Percentiles rank a stretch among this genome's conserved stretches.
Conservation (phyloP, 495 filamentous ascomycete species). For the Hypoxylon intermedium region DNA sequence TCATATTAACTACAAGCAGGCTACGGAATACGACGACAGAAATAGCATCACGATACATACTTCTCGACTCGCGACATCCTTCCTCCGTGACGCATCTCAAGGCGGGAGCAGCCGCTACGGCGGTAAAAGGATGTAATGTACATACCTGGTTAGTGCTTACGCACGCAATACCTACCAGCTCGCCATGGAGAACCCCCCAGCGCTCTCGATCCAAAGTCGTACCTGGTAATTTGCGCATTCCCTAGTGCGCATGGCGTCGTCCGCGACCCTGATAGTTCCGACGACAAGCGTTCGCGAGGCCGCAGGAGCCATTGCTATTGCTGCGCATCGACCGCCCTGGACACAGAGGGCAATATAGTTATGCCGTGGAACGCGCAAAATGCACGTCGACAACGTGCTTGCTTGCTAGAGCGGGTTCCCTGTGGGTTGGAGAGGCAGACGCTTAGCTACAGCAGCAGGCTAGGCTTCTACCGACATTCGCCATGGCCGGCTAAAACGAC, state of each 20-base stretch:
- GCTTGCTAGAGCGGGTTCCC: conserved; percentile 2
- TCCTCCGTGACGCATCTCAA: conserved; percentile 3
- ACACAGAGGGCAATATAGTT: background rate
- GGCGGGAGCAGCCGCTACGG: conserved; percentile 20
- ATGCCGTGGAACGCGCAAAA: conserved; percentile 30
- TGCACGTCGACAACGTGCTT: conserved; percentile 1
- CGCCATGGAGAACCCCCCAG: conserved; percentile 3
- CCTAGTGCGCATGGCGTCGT: background rate
- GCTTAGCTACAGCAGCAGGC: background rate
- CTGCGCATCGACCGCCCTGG: background rate
- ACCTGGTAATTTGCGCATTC: conserved; percentile 1
- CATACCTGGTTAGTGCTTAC: conserved; percentile 9
- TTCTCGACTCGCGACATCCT: background rate
- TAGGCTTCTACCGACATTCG: conserved; percentile 2
- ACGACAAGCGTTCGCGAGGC: background rate
- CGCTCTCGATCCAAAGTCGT: background rate
- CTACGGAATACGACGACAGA: background rate
- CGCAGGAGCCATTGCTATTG: background rate
- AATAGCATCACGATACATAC: conserved; percentile 2
- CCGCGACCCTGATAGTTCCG: conserved; percentile 9
- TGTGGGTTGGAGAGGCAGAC: background rate
- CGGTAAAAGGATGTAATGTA: background rate
- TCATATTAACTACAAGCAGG: background rate
- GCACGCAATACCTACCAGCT: background rate
- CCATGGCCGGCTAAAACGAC: conserved; percentile 34